Percentiles rank a stretch among this genome's conserved stretches.
Conservation (phyloP, 176 grass and related monocot genomes). For the Aegilops sharonensis region DNA sequence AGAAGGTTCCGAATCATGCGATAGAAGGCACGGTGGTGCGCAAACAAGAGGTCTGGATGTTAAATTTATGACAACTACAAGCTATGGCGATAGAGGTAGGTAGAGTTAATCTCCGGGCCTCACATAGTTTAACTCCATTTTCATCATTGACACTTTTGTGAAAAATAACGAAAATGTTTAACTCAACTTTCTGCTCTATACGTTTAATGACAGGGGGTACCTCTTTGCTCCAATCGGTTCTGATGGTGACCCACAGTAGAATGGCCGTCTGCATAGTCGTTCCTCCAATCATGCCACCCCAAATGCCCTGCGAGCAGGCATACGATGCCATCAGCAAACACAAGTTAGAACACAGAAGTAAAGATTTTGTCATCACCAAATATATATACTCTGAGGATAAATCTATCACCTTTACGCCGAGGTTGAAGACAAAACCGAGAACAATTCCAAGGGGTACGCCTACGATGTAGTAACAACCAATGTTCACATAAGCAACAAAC, state of each 20-base stretch:
- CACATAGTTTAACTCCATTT: background rate
- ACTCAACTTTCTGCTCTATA: background rate
- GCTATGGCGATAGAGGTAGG: no score
- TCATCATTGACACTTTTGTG: background rate
- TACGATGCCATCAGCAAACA: background rate
- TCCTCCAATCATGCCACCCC: conserved; percentile 85
- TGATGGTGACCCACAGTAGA: conserved; percentile 62
- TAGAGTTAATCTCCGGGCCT: background rate
- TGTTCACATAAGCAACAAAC: conserved; percentile 92
- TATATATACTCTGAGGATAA: background rate
- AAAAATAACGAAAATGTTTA: background rate
- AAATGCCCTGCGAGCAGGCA: conserved; percentile 52
- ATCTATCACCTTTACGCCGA: conserved; percentile 63
- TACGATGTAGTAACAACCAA: conserved; percentile 82
- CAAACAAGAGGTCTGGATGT: background rate
- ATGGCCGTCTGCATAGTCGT: conserved; percentile 70
- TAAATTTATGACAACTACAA: no score
- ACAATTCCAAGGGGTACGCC: conserved; percentile 71
- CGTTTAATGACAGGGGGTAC: background rate
- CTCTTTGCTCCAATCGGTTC: conserved; percentile 80
- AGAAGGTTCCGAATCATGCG: background rate
- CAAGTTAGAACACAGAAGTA: background rate
- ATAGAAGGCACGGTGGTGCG: background rate
- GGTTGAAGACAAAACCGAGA: conserved; percentile 65
- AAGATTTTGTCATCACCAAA: background rate